phyloP scores from a whole-genome alignment of 805 yeast genomes.

The Pichia californica region DNA sequence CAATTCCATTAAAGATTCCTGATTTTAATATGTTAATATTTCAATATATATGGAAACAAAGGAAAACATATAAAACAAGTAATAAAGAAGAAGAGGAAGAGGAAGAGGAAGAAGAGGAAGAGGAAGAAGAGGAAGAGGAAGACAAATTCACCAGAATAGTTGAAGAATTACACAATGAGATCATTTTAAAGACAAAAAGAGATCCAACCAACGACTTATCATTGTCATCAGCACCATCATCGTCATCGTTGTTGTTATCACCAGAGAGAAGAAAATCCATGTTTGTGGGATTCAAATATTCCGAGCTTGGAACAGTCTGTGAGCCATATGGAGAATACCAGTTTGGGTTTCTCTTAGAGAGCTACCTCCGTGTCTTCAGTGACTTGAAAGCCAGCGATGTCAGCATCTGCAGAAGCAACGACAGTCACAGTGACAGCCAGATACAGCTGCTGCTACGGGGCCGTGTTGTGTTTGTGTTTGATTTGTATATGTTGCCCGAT shows the following conservation, averaged over 20 bases:
- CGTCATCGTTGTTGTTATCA: background rate
- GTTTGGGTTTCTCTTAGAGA: conserved; percentile 1
- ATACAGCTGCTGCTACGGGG: background rate
- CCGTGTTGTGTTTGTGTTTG: background rate
- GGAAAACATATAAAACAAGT: background rate
- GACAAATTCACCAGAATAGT: background rate
- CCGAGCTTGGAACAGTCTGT: background rate
- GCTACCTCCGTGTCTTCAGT: conserved; percentile 1
- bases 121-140: background rate
- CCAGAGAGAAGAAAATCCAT: too few species aligned
- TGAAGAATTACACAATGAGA: background rate
- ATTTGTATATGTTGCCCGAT: too few species aligned
- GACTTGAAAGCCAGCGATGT: background rate
- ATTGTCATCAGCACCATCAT: background rate
- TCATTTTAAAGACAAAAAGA: background rate
- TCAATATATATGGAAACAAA: conserved; percentile 19
- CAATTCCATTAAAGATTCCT: conserved; percentile 23
- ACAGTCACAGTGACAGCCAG: background rate
- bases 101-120: background rate
- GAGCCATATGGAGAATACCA: conserved; percentile 4
- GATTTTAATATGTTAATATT: conserved; percentile 22
- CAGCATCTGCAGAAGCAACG: background rate
- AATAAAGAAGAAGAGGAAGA: too few species aligned
- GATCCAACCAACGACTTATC: too few species aligned
- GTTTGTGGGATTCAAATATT: background rate